Evolutionary conservation across 2,329 filamentous ascomycete species (phyloP).

Genomic region (Zymoseptoria ardabiliae): DNA sequence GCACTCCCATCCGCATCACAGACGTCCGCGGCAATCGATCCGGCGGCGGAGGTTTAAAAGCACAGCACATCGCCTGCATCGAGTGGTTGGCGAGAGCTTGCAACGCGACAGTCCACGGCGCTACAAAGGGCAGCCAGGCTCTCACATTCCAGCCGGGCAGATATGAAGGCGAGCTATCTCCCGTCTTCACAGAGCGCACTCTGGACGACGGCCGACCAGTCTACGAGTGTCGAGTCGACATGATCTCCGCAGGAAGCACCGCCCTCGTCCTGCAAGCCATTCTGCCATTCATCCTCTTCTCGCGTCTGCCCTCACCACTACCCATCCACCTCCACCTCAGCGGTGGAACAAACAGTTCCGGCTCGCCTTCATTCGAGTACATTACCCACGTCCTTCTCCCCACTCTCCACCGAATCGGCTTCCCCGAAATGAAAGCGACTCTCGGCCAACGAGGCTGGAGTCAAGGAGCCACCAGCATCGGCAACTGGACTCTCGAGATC

Average conservation of each 20-base stretch:
- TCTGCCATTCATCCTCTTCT: conserved; percentile 50
- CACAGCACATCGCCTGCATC: conserved; percentile 50
- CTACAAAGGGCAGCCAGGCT: conserved; percentile 36
- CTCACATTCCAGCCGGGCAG: conserved; percentile 34
- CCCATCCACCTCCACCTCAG: conserved; percentile 39
- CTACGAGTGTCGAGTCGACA: conserved; percentile 34
- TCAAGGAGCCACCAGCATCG: conserved; percentile 39
- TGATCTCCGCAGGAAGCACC: conserved; percentile 46
- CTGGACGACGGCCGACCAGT: conserved; percentile 12
- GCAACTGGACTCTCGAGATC: conserved; percentile 44
- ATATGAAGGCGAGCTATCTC: conserved; percentile 4
- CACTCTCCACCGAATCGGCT: conserved; percentile 44
- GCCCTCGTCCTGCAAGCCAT: conserved; percentile 53
- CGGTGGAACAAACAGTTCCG: conserved; percentile 53
- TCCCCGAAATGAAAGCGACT: conserved; percentile 38
- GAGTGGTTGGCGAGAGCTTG: conserved; percentile 46
- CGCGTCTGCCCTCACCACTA: conserved; percentile 9
- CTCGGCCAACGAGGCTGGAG: conserved; percentile 50
- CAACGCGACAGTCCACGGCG: conserved; percentile 37
- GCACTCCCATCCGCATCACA: conserved; percentile 43
- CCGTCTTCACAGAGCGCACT: conserved; percentile 16
- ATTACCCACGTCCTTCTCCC: conserved; percentile 49
- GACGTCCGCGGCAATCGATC: conserved; percentile 48
- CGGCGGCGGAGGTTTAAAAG: conserved; percentile 49
- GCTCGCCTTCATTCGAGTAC: conserved; percentile 51